Evolutionary conservation across 495 filamentous ascomycete genomes (phyloP).

Genomic region (Aspergillus biplanus): DNA sequence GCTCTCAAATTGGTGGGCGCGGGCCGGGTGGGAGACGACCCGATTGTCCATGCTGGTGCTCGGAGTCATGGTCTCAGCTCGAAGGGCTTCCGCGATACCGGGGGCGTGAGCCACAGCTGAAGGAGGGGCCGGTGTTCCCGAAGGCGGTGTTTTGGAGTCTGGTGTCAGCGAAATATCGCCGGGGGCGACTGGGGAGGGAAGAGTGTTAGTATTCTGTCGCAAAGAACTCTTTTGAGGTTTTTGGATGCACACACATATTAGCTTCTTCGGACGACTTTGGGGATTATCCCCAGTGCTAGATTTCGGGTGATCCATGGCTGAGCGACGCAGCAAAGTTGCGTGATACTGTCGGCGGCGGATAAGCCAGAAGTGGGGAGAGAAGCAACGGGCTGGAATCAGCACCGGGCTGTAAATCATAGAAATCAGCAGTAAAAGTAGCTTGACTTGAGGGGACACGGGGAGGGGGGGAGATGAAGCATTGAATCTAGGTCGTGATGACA

Average conservation of each 20-base stretch:
- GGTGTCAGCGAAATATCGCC: constrained; percentile 42
- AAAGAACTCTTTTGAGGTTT: no score
- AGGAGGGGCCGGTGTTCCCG: constrained; percentile 19
- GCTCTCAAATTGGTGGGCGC: constrained; percentile 51
- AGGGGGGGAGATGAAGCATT: neutral
- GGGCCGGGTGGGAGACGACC: constrained; percentile 44
- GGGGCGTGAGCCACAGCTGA: constrained; percentile 42
- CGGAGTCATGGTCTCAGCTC: constrained; percentile 43
- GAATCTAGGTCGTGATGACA: constrained; percentile 1
- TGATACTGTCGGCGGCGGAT: neutral
- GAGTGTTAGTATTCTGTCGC: constrained; percentile 10
- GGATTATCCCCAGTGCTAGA: constrained; percentile 9
- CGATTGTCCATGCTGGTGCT: constrained; percentile 39
- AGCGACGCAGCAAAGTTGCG: neutral
- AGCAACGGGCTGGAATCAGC: neutral
- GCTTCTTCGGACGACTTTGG: constrained; percentile 43
- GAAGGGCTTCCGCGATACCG: constrained; percentile 31
- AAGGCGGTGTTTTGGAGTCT: constrained; percentile 17
- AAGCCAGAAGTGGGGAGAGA: neutral
- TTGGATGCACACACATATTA: constrained; percentile 42
- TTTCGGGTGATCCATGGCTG: constrained; percentile 10
- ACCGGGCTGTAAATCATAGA: constrained; percentile 9
- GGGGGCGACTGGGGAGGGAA: constrained; percentile 42
- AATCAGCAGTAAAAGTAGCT: neutral
- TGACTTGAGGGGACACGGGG: neutral